Evolutionary conservation across 192 early-diverging fungal genomes (phyloP).

Genomic region (Umbelopsis sp.): DNA sequence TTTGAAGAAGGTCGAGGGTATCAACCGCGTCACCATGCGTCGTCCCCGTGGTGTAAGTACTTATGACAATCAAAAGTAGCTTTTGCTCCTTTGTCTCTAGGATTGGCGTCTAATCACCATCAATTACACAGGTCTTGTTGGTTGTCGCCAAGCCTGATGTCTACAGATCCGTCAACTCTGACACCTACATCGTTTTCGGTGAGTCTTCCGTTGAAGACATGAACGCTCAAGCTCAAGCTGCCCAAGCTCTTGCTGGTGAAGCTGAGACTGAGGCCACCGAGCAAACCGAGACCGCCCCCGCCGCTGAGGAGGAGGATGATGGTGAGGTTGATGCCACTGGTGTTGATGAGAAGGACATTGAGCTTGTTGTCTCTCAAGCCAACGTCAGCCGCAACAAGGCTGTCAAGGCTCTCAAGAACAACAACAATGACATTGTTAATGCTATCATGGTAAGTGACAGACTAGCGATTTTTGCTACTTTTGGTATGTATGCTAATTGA

Average conservation of each 20-base stretch:
- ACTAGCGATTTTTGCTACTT: no score
- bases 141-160: conserved; percentile 92
- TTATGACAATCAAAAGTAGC: background rate
- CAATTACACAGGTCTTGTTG: conserved; percentile 64
- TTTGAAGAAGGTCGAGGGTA: conserved; percentile 81
- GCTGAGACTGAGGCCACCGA: conserved; percentile 48
- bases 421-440: conserved; percentile 92
- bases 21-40: conserved; percentile 89
- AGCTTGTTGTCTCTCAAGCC: conserved; percentile 92
- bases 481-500: no score
- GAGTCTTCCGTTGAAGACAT: conserved; percentile 90
- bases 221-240: conserved; percentile 71
- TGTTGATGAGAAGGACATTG: conserved; percentile 90
- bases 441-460: conserved; percentile 84
- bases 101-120: background rate
- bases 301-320: conserved; percentile 72
- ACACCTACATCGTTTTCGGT: conserved; percentile 97
- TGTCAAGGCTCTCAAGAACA: conserved; percentile 86
- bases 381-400: conserved; percentile 86
- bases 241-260: conserved; percentile 44
- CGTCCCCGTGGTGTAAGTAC: conserved; percentile 73
- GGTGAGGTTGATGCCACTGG: conserved; percentile 82
- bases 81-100: background rate
- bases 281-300: conserved; percentile 46
- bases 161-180: conserved; percentile 85